Base-by-base conservation (phyloP, 2,329 filamentous ascomycete genomes). In the Fusarium sp. region DNA sequence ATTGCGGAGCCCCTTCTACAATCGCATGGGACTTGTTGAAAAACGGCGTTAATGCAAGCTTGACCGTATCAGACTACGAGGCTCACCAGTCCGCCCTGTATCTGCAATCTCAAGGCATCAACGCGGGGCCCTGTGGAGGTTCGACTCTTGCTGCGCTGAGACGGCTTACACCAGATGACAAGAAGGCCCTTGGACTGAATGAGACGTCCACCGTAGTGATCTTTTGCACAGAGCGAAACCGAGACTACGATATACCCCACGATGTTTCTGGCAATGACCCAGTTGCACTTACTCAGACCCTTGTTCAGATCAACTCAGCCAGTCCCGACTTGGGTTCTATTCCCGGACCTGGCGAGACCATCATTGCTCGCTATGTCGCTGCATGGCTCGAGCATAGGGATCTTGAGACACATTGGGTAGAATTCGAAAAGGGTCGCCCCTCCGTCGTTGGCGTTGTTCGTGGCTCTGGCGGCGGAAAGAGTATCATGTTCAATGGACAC, bases 1-100 rank as follows among this genome's bases (percentile, higher is more conserved):
- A 93, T 73, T 95, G 92, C 69, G 92, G 92, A 0, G 93, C 90
- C 0, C 85, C 93, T 0, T 93, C 92, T 0, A 84, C 84, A 0
- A 89, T 87, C 1, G 90, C 92, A 0, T 95, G 92, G 91, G 85
- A 89, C 0, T 78, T 90, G 0, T 79, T 95, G 7, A 81, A 83
- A 13, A 78, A 83, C 0, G 88, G 90, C 1, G 85, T 94, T 0
- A 90, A 93, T 81, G 88, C 87, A 2, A 88, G 87, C 59, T 81
- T 91, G 1, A 88, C 87, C 0, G 86, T 95, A 0, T 89, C 87
- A 0, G 92, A 93, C 72, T 79, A 80, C 18, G 91, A 94, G 67
- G 85, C 89, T 1, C 92, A 94, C 73, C 65, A 82, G 1, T 90
- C 90, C 1, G 85, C 90, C 1, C 73, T 86, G 69, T 86, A 90